A percentile compares a stretch with the other conserved stretches of the same genome.
Evolutionary conservation across 768 basidiomycete species (phyloP).

Genomic region (Boletus rex-veris): DNA sequence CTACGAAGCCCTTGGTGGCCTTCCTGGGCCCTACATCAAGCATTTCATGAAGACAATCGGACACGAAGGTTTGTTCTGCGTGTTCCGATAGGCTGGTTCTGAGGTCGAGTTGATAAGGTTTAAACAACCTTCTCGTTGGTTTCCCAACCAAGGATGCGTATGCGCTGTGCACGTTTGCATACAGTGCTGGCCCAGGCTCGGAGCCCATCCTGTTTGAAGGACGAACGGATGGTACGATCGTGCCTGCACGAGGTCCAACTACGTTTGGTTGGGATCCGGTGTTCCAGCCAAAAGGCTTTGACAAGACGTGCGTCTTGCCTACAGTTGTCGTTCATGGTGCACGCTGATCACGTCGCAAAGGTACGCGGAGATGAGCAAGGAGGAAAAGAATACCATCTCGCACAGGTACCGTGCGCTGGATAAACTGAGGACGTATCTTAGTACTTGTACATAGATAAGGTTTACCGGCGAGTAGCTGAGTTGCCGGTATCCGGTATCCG

Average conservation of each 20-base stretch:
- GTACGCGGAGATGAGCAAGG: slow-evolving; percentile 65
- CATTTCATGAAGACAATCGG: slow-evolving; percentile 81
- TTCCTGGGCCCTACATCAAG: slow-evolving; percentile 98
- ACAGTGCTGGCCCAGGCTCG: slow-evolving; percentile 75
- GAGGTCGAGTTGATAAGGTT: slow-evolving; percentile 38
- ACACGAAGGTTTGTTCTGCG: slow-evolving; percentile 59
- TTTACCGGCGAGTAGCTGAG: slow-evolving; percentile 5
- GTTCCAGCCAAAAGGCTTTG: slow-evolving; percentile 74
- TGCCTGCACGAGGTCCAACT: slow-evolving; percentile 72
- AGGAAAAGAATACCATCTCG: slow-evolving; percentile 61
- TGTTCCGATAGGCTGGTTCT: background rate
- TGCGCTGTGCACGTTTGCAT: slow-evolving; percentile 95
- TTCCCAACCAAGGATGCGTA: slow-evolving; percentile 79
- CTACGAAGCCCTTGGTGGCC: slow-evolving; percentile 82
- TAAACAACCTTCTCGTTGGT: slow-evolving; percentile 76
- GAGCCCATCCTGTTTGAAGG: slow-evolving; percentile 87
- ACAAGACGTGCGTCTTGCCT: slow-evolving; percentile 60
- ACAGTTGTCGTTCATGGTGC: background rate
- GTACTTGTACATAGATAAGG: background rate
- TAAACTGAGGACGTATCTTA: slow-evolving; percentile 47
- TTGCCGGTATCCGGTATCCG: slow-evolving; percentile 21
- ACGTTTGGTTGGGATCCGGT: slow-evolving; percentile 91
- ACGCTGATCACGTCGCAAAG: slow-evolving; percentile 26
- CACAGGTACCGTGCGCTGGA: slow-evolving; percentile 64
- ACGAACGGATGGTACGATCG: slow-evolving; percentile 83